Conservation (phyloP, 1,284 basidiomycete species). For the Ganoderma boninense region DNA sequence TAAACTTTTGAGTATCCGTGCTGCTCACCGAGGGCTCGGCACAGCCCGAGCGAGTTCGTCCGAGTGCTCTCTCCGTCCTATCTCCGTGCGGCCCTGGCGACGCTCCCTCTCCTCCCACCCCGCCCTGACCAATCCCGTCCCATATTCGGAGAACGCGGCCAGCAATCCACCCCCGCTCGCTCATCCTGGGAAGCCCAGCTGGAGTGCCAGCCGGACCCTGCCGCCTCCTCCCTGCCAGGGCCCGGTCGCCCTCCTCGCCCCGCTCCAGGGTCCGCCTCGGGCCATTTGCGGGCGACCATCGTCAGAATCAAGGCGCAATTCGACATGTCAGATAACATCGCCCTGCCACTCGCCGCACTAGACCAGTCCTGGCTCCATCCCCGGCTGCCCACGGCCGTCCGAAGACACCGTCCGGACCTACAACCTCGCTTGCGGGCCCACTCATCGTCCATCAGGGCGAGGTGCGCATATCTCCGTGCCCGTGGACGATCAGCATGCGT, state of each 20-base stretch:
- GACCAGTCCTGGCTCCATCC: neutral
- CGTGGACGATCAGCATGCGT: conserved; percentile 26
- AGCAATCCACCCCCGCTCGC: conserved; percentile 9
- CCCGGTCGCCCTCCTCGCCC: neutral
- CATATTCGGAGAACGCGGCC: conserved; percentile 21
- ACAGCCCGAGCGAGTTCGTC: conserved; percentile 18
- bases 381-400: neutral
- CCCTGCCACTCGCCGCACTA: neutral
- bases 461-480: conserved; percentile 32
- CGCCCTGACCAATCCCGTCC: conserved; percentile 7
- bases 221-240: neutral
- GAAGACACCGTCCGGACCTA: conserved; percentile 10
- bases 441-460: neutral
- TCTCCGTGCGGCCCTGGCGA: conserved; percentile 31
- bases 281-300: neutral
- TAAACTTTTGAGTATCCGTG: conserved; percentile 39
- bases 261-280: conserved; percentile 6
- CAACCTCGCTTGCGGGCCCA: neutral
- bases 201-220: neutral
- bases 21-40: conserved; percentile 10
- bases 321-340: conserved; percentile 10
- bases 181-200: conserved; percentile 3
- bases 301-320: neutral
- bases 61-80: conserved; percentile 26
- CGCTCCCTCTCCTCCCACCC: neutral